Conservation (phyloP, 805 yeast genomes). For the Wickerhamiella kazuoi region DNA sequence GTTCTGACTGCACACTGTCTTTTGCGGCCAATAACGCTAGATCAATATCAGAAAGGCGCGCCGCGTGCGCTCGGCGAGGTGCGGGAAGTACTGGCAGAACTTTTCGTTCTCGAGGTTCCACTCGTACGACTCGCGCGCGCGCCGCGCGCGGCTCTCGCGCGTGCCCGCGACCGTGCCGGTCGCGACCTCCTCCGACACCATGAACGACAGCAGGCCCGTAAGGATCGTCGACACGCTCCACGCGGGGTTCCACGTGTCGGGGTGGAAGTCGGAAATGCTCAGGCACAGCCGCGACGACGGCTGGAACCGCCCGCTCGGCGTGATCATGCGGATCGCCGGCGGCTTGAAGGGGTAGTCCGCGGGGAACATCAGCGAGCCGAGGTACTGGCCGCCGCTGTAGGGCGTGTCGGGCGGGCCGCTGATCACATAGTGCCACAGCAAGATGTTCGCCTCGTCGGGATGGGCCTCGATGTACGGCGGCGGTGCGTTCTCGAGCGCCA, state of each 20-base stretch:
- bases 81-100: conserved; percentile 53
- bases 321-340: conserved; percentile 73
- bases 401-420: conserved; percentile 88
- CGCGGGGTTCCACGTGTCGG: conserved; percentile 84
- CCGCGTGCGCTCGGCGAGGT: conserved; percentile 22
- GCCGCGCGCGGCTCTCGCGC: conserved; percentile 34
- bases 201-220: conserved; percentile 67
- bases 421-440: conserved; percentile 87
- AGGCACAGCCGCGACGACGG: conserved; percentile 64
- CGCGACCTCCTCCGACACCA: conserved; percentile 69
- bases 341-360: conserved; percentile 82
- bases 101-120: conserved; percentile 35
- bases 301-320: conserved; percentile 77
- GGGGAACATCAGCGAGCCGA: conserved; percentile 54
- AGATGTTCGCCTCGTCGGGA: conserved; percentile 71
- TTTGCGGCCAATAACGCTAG: too few relatives aligned
- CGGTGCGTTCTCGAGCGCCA: conserved; percentile 56
- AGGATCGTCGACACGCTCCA: conserved; percentile 84
- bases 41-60: too few relatives aligned
- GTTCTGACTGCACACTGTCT: too few relatives aligned
- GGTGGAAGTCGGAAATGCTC: conserved; percentile 79
- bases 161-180: conserved; percentile 58
- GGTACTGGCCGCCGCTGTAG: conserved; percentile 24
- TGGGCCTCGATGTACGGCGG: conserved; percentile 73
- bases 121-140: conserved; percentile 39